phyloP scores from a whole-genome alignment of 2,329 filamentous ascomycete species.

The Pezicula carpinea region DNA sequence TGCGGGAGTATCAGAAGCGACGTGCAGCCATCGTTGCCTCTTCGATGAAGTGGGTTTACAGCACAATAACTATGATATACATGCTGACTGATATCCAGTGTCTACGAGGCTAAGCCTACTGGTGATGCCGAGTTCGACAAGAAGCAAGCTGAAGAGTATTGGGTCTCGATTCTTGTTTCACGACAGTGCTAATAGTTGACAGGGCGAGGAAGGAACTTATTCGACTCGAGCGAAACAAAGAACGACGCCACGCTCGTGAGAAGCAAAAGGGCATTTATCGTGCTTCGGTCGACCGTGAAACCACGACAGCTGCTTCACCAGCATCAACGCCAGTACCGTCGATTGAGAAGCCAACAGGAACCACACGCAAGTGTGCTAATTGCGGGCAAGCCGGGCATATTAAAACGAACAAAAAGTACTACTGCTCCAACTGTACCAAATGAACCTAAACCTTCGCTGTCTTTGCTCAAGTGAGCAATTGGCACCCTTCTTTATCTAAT shows the following conservation, averaged over 20 bases:
- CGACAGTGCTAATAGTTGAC: conserved; percentile 10
- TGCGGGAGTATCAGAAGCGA: conserved; percentile 80
- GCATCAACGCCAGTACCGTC: conserved; percentile 40
- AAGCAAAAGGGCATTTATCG: conserved; percentile 67
- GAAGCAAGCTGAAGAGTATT: conserved; percentile 53
- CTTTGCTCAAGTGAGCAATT: conserved; percentile 8
- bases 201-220: conserved; percentile 72
- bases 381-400: conserved; percentile 97
- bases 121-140: conserved; percentile 63
- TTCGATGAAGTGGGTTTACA: conserved; percentile 61
- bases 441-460: background rate
- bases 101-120: conserved; percentile 58
- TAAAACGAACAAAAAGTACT: conserved; percentile 97
- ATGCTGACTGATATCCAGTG: conserved; percentile 32
- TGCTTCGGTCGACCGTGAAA: conserved; percentile 19
- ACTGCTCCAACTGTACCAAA: conserved; percentile 4
- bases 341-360: conserved; percentile 53
- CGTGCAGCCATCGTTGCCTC: conserved; percentile 38
- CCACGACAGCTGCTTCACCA: conserved; percentile 33
- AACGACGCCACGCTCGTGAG: conserved; percentile 83
- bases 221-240: conserved; percentile 85
- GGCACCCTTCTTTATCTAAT: background rate
- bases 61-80: background rate
- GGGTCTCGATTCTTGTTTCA: background rate
- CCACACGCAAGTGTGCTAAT: conserved; percentile 91